These are phyloP conservation scores for Neonectria ditissima DNA, from an alignment of 2,329 filamentous ascomycete genomes.

Conservation along the genomic window DNA sequence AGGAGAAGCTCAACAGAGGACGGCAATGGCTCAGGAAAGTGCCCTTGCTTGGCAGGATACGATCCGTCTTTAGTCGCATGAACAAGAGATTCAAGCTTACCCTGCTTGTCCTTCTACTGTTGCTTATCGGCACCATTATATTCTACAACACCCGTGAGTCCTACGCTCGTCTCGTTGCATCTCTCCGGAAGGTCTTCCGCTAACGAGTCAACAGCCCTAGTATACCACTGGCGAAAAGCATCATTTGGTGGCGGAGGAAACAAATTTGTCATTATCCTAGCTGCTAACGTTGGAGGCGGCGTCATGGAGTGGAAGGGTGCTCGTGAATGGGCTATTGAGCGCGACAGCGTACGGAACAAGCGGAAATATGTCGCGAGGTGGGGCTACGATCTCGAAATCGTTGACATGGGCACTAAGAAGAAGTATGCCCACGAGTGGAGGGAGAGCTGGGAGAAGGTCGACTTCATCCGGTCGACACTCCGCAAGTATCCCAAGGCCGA, in stretches of 20 bases:
- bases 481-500: constrained; percentile 95
- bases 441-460: constrained; percentile 99
- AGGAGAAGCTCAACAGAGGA: constrained; percentile 78
- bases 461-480: constrained; percentile 88
- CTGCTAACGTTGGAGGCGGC: constrained; percentile 93
- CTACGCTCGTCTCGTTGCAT: not conserved
- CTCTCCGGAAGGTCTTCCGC: not conserved
- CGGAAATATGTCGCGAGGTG: constrained; percentile 85
- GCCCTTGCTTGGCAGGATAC: constrained; percentile 61
- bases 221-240: constrained; percentile 77
- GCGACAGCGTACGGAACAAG: constrained; percentile 96
- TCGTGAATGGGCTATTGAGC: constrained; percentile 96
- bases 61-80: constrained; percentile 61
- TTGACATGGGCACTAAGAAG: constrained; percentile 99
- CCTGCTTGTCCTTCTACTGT: constrained; percentile 67
- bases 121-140: constrained; percentile 72
- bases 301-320: constrained; percentile 99
- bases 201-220: constrained; percentile 55
- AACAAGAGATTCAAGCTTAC: constrained; percentile 75
- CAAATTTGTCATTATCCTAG: constrained; percentile 93
- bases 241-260: constrained; percentile 82
- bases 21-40: constrained; percentile 63
- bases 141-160: constrained; percentile 75
- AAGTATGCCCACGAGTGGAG: constrained; percentile 99
- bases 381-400: constrained; percentile 96